A percentile compares a stretch with the other conserved stretches of the same genome.
phyloP scores from a whole-genome alignment of 2,329 filamentous ascomycete species.

The Pleurostoma richardsiae region DNA sequence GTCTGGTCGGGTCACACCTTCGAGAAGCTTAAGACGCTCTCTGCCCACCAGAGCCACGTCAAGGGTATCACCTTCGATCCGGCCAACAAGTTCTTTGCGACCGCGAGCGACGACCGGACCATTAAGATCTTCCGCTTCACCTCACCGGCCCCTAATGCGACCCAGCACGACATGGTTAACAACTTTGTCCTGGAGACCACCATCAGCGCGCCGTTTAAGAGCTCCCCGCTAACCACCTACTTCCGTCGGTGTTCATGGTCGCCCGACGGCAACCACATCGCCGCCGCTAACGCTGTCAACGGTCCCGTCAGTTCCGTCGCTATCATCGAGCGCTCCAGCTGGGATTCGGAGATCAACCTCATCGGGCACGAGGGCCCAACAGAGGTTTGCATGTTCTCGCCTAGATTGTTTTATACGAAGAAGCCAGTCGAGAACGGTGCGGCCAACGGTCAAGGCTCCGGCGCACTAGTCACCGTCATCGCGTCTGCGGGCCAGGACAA shows the following conservation, averaged over 20 bases:
- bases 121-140: slow-evolving; percentile 97
- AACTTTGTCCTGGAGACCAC: slow-evolving; percentile 96
- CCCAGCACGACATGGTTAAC: slow-evolving; percentile 90
- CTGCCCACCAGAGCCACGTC: slow-evolving; percentile 93
- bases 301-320: slow-evolving; percentile 95
- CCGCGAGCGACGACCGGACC: slow-evolving; percentile 91
- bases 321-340: slow-evolving; percentile 85
- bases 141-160: slow-evolving; percentile 83
- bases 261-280: slow-evolving; percentile 94
- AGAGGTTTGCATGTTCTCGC: slow-evolving; percentile 96
- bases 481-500: slow-evolving; percentile 97
- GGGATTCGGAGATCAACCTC: slow-evolving; percentile 95
- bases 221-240: slow-evolving; percentile 92
- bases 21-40: slow-evolving; percentile 91
- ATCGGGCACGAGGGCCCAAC: slow-evolving; percentile 97
- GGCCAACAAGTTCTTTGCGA: slow-evolving; percentile 98
- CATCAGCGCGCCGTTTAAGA: slow-evolving; percentile 80
- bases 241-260: slow-evolving; percentile 97
- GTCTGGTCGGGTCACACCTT: slow-evolving; percentile 98
- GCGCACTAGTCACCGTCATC: slow-evolving; percentile 76
- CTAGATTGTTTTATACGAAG: slow-evolving; percentile 74
- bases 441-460: slow-evolving; percentile 39
- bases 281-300: slow-evolving; percentile 94
- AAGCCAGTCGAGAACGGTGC: slow-evolving; percentile 54
- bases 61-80: slow-evolving; percentile 99